Base-by-base conservation (phyloP, 148 eudicot genomes). In the Tetragonia tetragonoides region DNA sequence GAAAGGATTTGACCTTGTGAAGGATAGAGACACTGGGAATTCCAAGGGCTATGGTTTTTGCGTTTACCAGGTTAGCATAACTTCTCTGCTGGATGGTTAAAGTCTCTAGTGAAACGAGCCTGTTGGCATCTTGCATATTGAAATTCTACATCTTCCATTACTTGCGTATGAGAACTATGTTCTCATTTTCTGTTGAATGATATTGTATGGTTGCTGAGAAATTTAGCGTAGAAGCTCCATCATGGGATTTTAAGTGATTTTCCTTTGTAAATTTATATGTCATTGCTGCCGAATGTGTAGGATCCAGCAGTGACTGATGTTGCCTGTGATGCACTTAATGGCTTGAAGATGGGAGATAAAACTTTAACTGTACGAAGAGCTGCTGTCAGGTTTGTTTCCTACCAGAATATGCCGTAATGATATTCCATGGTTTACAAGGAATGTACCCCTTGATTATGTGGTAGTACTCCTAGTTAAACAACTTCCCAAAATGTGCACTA, bases 1-100 rank as follows among this genome's bases (percentile, higher is more conserved):
- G 83, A 88, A 90, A 71, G 97, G 93, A 66, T 92, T 94, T 85
- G 97, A 94, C 75, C 90, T 94, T 70, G 98, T 92, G 77, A 94
- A 92, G 87, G 98, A 94, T 77, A 90, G 95, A 85, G 98, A 94
- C 75, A 92, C 97, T 0, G 98, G 98, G 72, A 94, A 92, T 77
- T 92, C 98, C 15, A 94, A 92, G 83, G 98, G 98, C 75, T 93
- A 94, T 82, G 98, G 94, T 49, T 94, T 94, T 79, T 94, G 98
- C 73, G 79, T 88, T 51, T 93, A 93, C 74, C 85, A 90, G 97
- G 97, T 92, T 73, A 82, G 75, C 71, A 28, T 61, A 78, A 73
- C 41, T 54, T 41, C 64, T 77, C 23, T 68, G 11, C 42, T 15
- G 7, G 53, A 60, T 68, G 41, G 23, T 16, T 49, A 47, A 60